Evolutionary conservation across 768 basidiomycete genomes (phyloP).

Genomic region (Lentinula boryana): DNA sequence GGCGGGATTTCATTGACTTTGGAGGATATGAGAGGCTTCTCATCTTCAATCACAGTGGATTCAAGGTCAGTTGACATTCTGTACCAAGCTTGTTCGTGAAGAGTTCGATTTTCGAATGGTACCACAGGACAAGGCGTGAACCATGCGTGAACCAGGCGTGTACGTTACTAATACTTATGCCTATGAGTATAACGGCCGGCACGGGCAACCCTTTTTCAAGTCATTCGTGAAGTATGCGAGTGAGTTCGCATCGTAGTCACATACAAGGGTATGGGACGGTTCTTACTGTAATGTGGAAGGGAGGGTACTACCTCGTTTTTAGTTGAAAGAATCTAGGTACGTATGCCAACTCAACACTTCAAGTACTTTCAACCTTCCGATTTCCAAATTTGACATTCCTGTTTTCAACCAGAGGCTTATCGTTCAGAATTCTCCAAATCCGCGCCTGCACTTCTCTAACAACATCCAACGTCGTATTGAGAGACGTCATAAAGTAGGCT

Average conservation of each 20-base stretch:
- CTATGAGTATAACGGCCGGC: not conserved
- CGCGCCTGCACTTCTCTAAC: slow-evolving; percentile 59
- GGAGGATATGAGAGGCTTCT: not conserved
- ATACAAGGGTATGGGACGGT: too few species aligned
- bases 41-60: not conserved
- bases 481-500: slow-evolving; percentile 88
- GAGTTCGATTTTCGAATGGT: not conserved
- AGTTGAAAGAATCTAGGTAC: too few species aligned
- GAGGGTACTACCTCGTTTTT: too few species aligned
- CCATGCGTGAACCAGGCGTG: too few species aligned
- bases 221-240: too few species aligned
- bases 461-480: slow-evolving; percentile 57
- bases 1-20: not conserved
- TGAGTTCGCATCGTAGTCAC: too few species aligned
- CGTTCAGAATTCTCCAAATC: slow-evolving; percentile 37
- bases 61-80: not conserved
- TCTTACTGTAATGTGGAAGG: too few species aligned
- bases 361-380: too few species aligned
- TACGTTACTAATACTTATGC: too few species aligned
- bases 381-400: too few species aligned
- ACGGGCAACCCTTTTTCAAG: not conserved
- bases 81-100: not conserved
- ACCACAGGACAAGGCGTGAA: not conserved
- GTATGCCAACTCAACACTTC: too few species aligned
- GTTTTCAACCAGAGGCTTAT: not conserved